phyloP scores from a whole-genome alignment of 1,139 yeast genomes.

The Nakaseomyces uthaithaninus region DNA sequence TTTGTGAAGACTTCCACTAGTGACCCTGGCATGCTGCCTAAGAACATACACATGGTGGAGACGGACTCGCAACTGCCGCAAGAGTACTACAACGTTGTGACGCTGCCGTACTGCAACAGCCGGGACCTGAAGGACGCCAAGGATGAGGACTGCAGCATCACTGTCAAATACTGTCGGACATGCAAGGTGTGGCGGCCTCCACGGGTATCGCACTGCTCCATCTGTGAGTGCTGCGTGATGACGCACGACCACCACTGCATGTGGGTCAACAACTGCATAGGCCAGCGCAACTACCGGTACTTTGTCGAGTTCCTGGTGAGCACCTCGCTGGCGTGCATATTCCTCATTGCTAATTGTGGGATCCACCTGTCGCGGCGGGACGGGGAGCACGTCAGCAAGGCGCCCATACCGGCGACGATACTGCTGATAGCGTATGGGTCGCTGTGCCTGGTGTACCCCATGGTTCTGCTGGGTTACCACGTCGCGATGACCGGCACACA shows the following conservation, averaged over 20 bases:
- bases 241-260: constrained; percentile 73
- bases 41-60: constrained; percentile 46
- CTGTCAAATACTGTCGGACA: constrained; percentile 48
- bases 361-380: constrained; percentile 22
- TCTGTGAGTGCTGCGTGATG: constrained; percentile 52
- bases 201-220: constrained; percentile 59
- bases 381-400: constrained; percentile 18
- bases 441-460: constrained; percentile 46
- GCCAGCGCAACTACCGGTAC: constrained; percentile 58
- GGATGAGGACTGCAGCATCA: constrained; percentile 32
- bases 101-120: constrained; percentile 39
- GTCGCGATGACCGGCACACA: constrained; percentile 47
- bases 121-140: constrained; percentile 37
- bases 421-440: constrained; percentile 43
- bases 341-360: constrained; percentile 25
- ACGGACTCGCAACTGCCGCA: constrained; percentile 41
- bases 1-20: constrained; percentile 48
- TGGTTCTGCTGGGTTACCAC: constrained; percentile 46
- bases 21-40: constrained; percentile 71
- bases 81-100: constrained; percentile 53
- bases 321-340: constrained; percentile 15
- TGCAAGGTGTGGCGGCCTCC: constrained; percentile 68
- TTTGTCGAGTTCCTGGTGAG: constrained; percentile 42
- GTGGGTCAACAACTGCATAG: constrained; percentile 76
- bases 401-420: constrained; percentile 38